These are phyloP conservation scores for Acephala macrosclerotiorum DNA, from an alignment of 2,329 filamentous ascomycete genomes.

Conservation along the genomic window DNA sequence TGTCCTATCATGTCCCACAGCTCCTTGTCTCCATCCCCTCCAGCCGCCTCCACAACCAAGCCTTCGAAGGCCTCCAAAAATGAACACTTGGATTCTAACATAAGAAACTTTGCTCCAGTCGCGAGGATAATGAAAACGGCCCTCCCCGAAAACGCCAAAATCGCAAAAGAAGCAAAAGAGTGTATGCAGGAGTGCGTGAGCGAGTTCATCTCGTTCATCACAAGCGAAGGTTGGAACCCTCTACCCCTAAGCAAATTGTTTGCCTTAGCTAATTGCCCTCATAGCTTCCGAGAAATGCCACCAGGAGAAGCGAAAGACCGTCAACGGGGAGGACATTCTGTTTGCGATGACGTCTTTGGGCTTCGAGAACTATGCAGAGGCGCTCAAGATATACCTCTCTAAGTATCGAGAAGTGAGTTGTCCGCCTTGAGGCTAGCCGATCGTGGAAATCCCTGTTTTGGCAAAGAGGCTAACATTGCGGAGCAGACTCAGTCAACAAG, in stretches of 20 bases:
- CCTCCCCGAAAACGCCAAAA: conserved; percentile 97
- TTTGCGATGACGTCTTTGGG: conserved; percentile 99
- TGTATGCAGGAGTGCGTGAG: conserved; percentile 99
- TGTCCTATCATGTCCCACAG: conserved; percentile 63
- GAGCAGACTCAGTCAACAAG: conserved; percentile 79
- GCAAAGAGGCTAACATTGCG: neutral
- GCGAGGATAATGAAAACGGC: conserved; percentile 99
- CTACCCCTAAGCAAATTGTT: conserved; percentile 20
- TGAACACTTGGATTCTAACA: conserved; percentile 79
- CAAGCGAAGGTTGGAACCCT: conserved; percentile 83
- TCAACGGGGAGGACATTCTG: conserved; percentile 97
- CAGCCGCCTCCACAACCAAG: conserved; percentile 56
- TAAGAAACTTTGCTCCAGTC: conserved; percentile 93
- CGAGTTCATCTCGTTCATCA: conserved; percentile 99
- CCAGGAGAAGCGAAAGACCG: conserved; percentile 98
- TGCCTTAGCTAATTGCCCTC: conserved; percentile 34
- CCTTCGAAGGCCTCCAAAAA: conserved; percentile 35
- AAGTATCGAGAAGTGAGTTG: conserved; percentile 94
- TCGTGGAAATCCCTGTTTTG: neutral
- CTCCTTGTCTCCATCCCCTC: conserved; percentile 58
- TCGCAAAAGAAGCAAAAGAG: conserved; percentile 98
- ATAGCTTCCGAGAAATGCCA: conserved; percentile 98
- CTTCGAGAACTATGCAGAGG: conserved; percentile 98
- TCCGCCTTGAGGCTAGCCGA: conserved; percentile 2
- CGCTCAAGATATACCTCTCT: conserved; percentile 95